Base-by-base conservation (phyloP, 176 grass and related monocot genomes). In the Thalia dealbata region DNA sequence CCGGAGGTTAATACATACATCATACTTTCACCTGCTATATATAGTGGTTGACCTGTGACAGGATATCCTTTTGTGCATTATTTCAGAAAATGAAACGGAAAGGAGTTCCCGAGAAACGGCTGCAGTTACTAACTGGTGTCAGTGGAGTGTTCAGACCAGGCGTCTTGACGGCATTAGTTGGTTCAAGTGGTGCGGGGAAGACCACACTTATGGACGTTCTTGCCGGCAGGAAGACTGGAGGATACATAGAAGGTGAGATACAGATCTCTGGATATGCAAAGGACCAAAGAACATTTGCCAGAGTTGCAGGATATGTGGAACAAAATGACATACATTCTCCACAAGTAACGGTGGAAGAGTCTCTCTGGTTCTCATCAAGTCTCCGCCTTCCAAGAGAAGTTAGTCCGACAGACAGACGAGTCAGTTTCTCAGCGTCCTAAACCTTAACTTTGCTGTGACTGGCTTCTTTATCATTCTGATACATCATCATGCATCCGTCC, bases 271-370 rank as follows among this genome's bases (percentile, higher is more conserved):
- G 89, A 35, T 78, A 82, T 81, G 68, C 60, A 69, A 92, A 92
- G 76, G 86, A 88, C 62, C 89, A 92, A 74, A 78, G 52, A 45
- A 88, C 80, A 23, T 92, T 92, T 72, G 89, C 89, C 21, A 83
- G 89, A 84, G 75, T 92, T 73, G 67, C 89, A n/a, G 89, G 89
- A 73, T 92, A 92, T 80, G 89, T 92, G 66, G 89, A 92, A 56
- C 89, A 92, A 85, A 92, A 83, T 80, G 86, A 92, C 50, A 92
- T 92, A 52, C 85, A 92, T 63, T 92, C 89, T 2, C 83, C 89
- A 79, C 83, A 92, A 86, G 89, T 92, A 38, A 92, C 89, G 21
- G 81, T 92, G 61, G 83, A 86, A 84, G 89, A 92, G 71, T 88
- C 89, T 21, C 76, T 92, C 15, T 88, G 82, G 85, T 92, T 88